Evolutionary conservation across 2,329 filamentous ascomycete species (phyloP), one percentile per base, ranked within the genome.

Genomic region (Aspergillus terreus): DNA sequence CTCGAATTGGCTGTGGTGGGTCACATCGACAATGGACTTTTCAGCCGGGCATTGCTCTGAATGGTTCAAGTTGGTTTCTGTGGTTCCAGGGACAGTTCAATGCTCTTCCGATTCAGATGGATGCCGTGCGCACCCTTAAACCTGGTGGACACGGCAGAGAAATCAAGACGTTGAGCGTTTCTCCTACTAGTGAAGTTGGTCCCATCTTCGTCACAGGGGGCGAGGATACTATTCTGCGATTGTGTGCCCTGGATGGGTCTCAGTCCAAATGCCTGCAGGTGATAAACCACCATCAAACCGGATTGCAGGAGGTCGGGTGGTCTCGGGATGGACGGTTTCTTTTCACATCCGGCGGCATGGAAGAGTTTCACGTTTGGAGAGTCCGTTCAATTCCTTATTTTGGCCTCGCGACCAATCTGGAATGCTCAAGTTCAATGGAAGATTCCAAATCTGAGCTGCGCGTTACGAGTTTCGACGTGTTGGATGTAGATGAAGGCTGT

Each of bases 291-390:
- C 94, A 99, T 65, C 86, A 84, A 1, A 86, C 90, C 0, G 94
- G 92, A 0, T 82, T 97, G 6, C 92, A 96, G 67, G 81, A 85
- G 55, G 75, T 96, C 1, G 80, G 80, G 53, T 97, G 90, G 89
- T 83, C 87, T 1, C 66, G 69, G 0, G 79, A 82, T 44, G 82
- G 86, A 2, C 69, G 76, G 1, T 87, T 86, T 60, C 80, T 99
- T 2, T 88, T 97, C 66, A 96, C 89, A 58, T 92, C 90, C 62
- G 90, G 83, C 5, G 94, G 92, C 0, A 86, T 84, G 54, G 92
- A 96, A 67, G 92, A 99, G 69, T 87, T 97, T 57, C 92, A 86
- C 61, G 80, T 92, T 10, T 99, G 94, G 92, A 80, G 82, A 38
- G 69, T 92, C 32, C 76, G 75, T 44, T 63, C 65, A 10, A 67